A percentile compares a stretch with the other conserved stretches of the same genome.
Conservation (phyloP, 192 early-diverging fungal genomes). For the Spinellus fusiger region DNA sequence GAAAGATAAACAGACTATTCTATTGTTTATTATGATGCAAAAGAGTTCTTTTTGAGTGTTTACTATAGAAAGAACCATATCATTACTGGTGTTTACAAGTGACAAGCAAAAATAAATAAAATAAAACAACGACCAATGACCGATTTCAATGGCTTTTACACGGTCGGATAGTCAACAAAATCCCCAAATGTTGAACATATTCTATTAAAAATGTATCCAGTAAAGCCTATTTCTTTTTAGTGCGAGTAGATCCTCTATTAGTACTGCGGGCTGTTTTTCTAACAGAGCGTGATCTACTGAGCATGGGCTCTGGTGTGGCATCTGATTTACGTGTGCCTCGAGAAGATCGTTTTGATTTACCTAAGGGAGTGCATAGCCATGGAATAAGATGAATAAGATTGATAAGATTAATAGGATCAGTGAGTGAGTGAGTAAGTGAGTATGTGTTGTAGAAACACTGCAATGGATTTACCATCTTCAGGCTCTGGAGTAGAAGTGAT, state of each 20-base stretch:
- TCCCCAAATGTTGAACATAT: conserved; percentile 2
- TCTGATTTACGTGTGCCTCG: conserved; percentile 14
- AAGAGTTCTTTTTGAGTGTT: too few relatives aligned
- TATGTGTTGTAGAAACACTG: neutral
- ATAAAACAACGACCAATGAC: too few relatives aligned
- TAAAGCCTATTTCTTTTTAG: conserved; percentile 18
- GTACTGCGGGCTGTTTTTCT: neutral
- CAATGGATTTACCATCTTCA: conserved; percentile 35
- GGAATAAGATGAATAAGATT: neutral
- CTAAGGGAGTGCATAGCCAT: too few relatives aligned
- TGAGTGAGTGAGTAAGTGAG: too few relatives aligned
- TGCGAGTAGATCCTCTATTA: conserved; percentile 8
- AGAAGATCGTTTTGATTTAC: conserved; percentile 12
- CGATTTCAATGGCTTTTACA: too few relatives aligned
- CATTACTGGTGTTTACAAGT: too few relatives aligned
- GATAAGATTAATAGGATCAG: too few relatives aligned
- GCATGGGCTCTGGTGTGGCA: conserved; percentile 21
- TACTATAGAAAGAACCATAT: too few relatives aligned
- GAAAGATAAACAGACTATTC: too few relatives aligned
- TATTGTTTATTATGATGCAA: too few relatives aligned
- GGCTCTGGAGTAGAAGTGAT: conserved; percentile 45
- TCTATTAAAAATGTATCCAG: neutral
- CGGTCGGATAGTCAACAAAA: too few relatives aligned
- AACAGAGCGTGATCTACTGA: neutral
- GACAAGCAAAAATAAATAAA: too few relatives aligned